phyloP scores from a whole-genome alignment of 805 yeast species.

The Barnettozyma populi region DNA sequence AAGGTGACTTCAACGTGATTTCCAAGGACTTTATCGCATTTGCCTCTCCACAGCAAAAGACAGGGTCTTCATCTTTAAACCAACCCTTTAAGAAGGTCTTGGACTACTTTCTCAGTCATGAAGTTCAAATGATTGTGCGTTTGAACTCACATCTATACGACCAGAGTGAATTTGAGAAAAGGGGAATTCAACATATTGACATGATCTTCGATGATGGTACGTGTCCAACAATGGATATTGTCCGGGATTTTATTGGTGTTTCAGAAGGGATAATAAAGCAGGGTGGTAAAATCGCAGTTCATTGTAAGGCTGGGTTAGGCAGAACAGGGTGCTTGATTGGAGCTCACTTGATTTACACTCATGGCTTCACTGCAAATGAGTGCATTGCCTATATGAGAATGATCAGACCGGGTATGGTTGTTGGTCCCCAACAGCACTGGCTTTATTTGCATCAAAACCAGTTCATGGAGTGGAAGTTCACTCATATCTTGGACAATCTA shows the following conservation, averaged over 20 bases:
- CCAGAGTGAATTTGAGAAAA: conserved; percentile 70
- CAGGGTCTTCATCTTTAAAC: conserved; percentile 39
- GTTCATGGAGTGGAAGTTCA: conserved; percentile 92
- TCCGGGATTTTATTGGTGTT: conserved; percentile 89
- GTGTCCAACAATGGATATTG: conserved; percentile 92
- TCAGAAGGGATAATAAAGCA: conserved; percentile 81
- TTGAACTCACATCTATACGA: conserved; percentile 90
- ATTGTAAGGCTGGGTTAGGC: conserved; percentile 97
- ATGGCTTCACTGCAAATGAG: conserved; percentile 95
- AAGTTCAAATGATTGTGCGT: conserved; percentile 86
- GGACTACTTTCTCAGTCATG: conserved; percentile 62
- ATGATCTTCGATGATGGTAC: conserved; percentile 98
- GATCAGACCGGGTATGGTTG: conserved; percentile 99
- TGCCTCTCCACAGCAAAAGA: conserved; percentile 88
- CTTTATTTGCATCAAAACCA: conserved; percentile 92
- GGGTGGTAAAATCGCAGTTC: conserved; percentile 97
- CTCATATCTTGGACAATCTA: conserved; percentile 71
- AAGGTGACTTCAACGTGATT: conserved; percentile 90
- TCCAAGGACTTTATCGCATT: conserved; percentile 95
- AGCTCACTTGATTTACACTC: conserved; percentile 92
- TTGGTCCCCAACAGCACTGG: conserved; percentile 99
- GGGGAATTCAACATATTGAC: conserved; percentile 85
- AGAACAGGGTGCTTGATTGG: conserved; percentile 98
- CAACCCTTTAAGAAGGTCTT: conserved; percentile 81
- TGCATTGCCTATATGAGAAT: conserved; percentile 96